Conservation (phyloP, 352 stramenopile species). For the Pythium oligandrum region DNA sequence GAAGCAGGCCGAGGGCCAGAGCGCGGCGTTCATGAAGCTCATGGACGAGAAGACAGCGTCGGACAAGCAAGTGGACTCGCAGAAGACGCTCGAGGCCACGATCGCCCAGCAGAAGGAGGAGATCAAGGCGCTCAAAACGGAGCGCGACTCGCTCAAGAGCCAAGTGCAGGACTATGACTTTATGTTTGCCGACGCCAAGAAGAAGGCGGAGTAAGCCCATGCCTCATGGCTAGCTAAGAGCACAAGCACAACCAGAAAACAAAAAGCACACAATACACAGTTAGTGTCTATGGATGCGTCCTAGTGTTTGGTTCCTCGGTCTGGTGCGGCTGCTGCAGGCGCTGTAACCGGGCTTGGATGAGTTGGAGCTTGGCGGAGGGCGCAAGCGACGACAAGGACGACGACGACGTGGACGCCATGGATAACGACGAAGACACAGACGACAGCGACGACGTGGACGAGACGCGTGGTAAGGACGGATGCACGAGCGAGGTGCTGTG, state of each 20-base stretch:
- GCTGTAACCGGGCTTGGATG: conserved; percentile 54
- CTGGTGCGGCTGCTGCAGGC: conserved; percentile 29
- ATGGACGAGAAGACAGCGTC: conserved; percentile 66
- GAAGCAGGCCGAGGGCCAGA: conserved; percentile 77
- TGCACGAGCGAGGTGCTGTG: too few species aligned
- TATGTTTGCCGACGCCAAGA: conserved; percentile 86
- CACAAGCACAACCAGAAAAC: conserved; percentile 1
- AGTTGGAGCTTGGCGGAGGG: conserved; percentile 42
- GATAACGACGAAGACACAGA: conserved; percentile 12
- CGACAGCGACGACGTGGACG: conserved; percentile 15
- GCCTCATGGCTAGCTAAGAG: too few species aligned
- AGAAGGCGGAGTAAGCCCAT: conserved; percentile 69
- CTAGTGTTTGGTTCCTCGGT: too few species aligned
- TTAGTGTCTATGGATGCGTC: too few species aligned
- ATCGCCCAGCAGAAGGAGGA: conserved; percentile 37
- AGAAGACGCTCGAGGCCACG: conserved; percentile 39
- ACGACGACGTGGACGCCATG: conserved; percentile 1
- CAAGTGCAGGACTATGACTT: conserved; percentile 88
- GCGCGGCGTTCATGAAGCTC: conserved; percentile 76
- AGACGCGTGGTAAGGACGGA: background rate
- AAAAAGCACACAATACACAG: too few species aligned
- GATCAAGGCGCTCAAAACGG: conserved; percentile 44
- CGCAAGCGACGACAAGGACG: conserved; percentile 23
- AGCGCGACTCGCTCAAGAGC: conserved; percentile 66
- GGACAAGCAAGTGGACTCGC: conserved; percentile 42